Evolutionary conservation across 345 rosid species (phyloP).

Genomic region (Populus davidiana): DNA sequence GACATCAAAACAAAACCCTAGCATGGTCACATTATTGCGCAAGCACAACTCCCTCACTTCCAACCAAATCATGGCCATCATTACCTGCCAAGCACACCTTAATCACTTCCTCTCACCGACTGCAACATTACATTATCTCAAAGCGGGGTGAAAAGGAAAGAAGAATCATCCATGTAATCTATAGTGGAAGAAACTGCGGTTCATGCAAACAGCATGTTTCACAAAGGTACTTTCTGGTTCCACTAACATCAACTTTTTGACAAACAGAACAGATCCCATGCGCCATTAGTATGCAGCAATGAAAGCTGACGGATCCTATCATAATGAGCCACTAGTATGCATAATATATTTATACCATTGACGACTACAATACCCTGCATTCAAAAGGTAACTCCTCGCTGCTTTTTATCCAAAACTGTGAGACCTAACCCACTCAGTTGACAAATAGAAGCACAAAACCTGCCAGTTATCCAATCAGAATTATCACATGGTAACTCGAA

Average conservation of each 20-base stretch:
- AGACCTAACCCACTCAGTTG: no score
- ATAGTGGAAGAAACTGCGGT: background rate
- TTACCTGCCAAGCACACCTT: background rate
- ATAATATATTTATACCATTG: background rate
- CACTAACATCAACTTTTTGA: conserved; percentile 10
- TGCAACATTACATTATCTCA: no score
- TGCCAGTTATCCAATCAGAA: background rate
- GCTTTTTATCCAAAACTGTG: background rate
- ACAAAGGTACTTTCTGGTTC: conserved; percentile 5
- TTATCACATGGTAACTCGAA: background rate
- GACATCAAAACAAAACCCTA: background rate
- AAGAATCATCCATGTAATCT: background rate
- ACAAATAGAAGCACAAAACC: no score
- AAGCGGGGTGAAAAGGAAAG: no score
- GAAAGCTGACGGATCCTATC: conserved; percentile 8
- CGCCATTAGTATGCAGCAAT: conserved; percentile 9
- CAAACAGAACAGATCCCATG: conserved; percentile 15
- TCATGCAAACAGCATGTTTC: conserved; percentile 3
- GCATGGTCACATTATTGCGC: no score
- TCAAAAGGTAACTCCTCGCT: background rate
- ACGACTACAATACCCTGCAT: background rate
- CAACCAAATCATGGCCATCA: background rate
- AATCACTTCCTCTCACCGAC: no score
- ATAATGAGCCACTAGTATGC: background rate
- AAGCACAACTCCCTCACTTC: background rate